A percentile compares a stretch with the other conserved stretches of the same genome.
phyloP scores from a whole-genome alignment of 352 stramenopile species.

The Thraustotheca clavata region DNA sequence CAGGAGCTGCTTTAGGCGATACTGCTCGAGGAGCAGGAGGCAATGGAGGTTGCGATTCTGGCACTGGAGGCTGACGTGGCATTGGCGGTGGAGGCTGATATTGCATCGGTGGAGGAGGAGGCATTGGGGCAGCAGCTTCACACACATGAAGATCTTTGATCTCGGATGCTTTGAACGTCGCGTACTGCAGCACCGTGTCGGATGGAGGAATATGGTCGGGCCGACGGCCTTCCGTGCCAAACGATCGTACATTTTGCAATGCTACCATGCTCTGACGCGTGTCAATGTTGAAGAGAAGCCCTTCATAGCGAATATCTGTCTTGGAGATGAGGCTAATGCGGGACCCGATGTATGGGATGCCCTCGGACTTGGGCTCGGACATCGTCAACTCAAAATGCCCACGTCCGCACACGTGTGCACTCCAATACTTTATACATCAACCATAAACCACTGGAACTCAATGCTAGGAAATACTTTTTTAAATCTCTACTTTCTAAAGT shows the following conservation, averaged over 20 bases:
- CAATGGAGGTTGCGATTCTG: conserved; percentile 25
- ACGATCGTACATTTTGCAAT: conserved; percentile 70
- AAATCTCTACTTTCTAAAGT: too few relatives aligned
- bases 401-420: not conserved
- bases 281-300: conserved; percentile 81
- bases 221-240: conserved; percentile 73
- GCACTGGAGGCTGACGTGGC: conserved; percentile 19
- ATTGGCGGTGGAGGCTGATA: conserved; percentile 9
- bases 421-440: not conserved
- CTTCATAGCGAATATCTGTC: conserved; percentile 83
- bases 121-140: conserved; percentile 41
- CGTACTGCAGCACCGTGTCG: conserved; percentile 65
- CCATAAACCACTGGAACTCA: not conserved
- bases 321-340: conserved; percentile 80
- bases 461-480: too few relatives aligned
- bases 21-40: conserved; percentile 18
- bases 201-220: conserved; percentile 62
- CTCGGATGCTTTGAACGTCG: conserved; percentile 73
- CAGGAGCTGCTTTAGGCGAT: conserved; percentile 7
- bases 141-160: conserved; percentile 83
- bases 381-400: conserved; percentile 11
- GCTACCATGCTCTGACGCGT: conserved; percentile 75
- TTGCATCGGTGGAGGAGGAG: conserved; percentile 2
- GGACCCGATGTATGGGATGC: conserved; percentile 76
- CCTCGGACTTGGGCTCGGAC: conserved; percentile 23